These are phyloP conservation scores for Avicennia marina DNA, from an alignment of 257 asterid species.

Conservation along the genomic window DNA sequence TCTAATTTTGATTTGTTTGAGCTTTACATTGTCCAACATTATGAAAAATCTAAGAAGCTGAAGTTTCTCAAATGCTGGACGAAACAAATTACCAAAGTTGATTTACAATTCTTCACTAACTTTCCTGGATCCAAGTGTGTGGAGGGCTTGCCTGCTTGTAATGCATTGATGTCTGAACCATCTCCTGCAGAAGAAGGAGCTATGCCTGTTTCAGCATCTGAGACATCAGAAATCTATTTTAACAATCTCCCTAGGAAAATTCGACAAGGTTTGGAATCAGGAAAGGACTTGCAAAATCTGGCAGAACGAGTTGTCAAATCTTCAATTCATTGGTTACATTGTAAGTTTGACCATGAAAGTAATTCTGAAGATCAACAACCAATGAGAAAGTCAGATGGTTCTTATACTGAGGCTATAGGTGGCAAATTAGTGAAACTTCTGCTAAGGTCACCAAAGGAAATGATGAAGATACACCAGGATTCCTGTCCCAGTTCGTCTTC, in stretches of 20 bases:
- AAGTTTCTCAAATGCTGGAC: conserved; percentile 91
- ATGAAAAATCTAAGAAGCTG: conserved; percentile 59
- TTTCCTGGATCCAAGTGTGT: conserved; percentile 27
- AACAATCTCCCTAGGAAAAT: conserved; percentile 45
- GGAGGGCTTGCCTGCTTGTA: conserved; percentile 28
- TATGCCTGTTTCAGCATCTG: conserved; percentile 30
- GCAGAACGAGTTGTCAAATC: conserved; percentile 71
- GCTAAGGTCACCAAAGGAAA: conserved; percentile 67
- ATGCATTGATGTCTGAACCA: conserved; percentile 32
- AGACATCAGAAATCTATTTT: conserved; percentile 51
- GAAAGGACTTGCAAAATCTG: conserved; percentile 70
- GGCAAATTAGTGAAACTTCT: conserved; percentile 37
- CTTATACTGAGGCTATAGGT: conserved; percentile 27
- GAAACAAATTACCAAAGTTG: conserved; percentile 52
- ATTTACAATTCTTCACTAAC: conserved; percentile 22
- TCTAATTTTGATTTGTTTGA: conserved; percentile 64
- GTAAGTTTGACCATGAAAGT: conserved; percentile 25
- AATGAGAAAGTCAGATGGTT: conserved; percentile 22
- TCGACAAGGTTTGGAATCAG: conserved; percentile 64
- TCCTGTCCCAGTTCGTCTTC: conserved; percentile 31
- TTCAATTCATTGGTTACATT: conserved; percentile 42
- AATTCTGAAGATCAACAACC: conserved; percentile 28
- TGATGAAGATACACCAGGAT: conserved; percentile 50
- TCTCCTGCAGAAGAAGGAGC: conserved; percentile 38
- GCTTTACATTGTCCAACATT: conserved; percentile 38